These are phyloP conservation scores for Phytophthora cactorum DNA, from an alignment of 352 stramenopile genomes.

Conservation along the genomic window DNA sequence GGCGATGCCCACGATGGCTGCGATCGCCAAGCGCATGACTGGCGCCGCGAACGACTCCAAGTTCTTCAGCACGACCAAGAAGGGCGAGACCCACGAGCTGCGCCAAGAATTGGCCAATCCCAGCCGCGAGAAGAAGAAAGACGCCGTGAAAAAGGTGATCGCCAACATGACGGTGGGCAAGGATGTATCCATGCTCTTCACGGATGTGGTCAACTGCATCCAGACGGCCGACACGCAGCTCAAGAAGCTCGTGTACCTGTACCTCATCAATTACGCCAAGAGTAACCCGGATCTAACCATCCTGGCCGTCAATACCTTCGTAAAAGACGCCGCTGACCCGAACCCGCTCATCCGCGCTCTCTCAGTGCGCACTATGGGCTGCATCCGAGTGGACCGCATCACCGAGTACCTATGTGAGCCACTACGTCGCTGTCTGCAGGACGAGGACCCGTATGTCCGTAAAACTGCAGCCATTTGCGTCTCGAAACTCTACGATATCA, in stretches of 20 bases:
- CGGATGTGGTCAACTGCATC: conserved; percentile 99
- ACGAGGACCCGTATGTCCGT: conserved; percentile 98
- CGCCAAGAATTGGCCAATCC: conserved; percentile 97
- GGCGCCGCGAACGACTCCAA: conserved; percentile 95
- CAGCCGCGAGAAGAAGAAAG: conserved; percentile 98
- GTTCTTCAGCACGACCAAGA: conserved; percentile 99
- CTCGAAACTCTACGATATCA: conserved; percentile 99
- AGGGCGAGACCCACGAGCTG: conserved; percentile 98
- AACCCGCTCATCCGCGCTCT: conserved; percentile 97
- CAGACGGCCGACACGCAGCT: conserved; percentile 98
- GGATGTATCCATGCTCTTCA: conserved; percentile 99
- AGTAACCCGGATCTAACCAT: conserved; percentile 99
- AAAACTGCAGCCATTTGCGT: conserved; percentile 99
- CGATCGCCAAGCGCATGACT: conserved; percentile 88
- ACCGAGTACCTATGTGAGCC: conserved; percentile 99
- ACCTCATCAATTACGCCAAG: conserved; percentile 99
- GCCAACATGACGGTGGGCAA: conserved; percentile 99
- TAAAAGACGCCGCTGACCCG: conserved; percentile 90
- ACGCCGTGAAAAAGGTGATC: conserved; percentile 99
- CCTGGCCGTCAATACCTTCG: conserved; percentile 99
- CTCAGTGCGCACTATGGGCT: conserved; percentile 99
- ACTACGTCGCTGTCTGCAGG: conserved; percentile 93
- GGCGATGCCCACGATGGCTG: conserved; percentile 89
- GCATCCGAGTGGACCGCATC: conserved; percentile 99
- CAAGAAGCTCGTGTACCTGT: conserved; percentile 99